A percentile compares a stretch with the other conserved stretches of the same genome.
Conservation (phyloP, 108 stramenopile species). For the Cyclotella cryptica region DNA sequence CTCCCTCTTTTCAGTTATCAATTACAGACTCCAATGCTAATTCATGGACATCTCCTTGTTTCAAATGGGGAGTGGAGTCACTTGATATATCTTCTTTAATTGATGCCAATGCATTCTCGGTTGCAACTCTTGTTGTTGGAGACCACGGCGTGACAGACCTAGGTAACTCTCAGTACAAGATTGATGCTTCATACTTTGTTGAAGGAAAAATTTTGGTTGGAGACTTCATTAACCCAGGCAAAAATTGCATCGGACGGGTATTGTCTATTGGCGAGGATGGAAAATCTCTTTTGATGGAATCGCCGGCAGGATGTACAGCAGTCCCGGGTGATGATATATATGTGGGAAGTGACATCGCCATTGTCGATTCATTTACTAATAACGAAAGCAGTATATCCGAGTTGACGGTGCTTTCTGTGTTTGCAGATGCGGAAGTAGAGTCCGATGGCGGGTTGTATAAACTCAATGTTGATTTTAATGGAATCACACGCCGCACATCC, state of each 20-base stretch:
- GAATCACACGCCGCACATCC: conserved; percentile 33
- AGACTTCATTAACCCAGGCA: conserved; percentile 47
- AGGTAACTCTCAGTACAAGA: conserved; percentile 28
- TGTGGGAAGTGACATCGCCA: conserved; percentile 33
- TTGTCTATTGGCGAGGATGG: conserved; percentile 41
- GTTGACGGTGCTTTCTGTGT: conserved; percentile 39
- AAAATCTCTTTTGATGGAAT: conserved; percentile 35
- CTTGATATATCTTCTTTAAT: conserved; percentile 61
- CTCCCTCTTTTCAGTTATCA: conserved; percentile 45
- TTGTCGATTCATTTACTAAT: conserved; percentile 41
- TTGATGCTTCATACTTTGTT: conserved; percentile 39
- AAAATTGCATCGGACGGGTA: conserved; percentile 39
- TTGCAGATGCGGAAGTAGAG: conserved; percentile 34
- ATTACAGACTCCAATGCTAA: conserved; percentile 41
- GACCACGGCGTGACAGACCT: conserved; percentile 14
- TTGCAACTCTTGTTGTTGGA: conserved; percentile 23
- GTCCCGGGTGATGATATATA: conserved; percentile 28
- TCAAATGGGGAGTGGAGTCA: conserved; percentile 57
- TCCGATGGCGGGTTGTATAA: conserved; percentile 50
- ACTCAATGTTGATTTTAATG: conserved; percentile 41
- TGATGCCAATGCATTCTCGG: conserved; percentile 47
- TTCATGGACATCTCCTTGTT: conserved; percentile 62
- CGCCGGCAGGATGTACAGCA: conserved; percentile 30
- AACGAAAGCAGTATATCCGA: conserved; percentile 39
- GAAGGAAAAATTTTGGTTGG: conserved; percentile 45